Evolutionary conservation across 371 early-diverging fungal genomes (phyloP).

Genomic region (Mortierella sp.): DNA sequence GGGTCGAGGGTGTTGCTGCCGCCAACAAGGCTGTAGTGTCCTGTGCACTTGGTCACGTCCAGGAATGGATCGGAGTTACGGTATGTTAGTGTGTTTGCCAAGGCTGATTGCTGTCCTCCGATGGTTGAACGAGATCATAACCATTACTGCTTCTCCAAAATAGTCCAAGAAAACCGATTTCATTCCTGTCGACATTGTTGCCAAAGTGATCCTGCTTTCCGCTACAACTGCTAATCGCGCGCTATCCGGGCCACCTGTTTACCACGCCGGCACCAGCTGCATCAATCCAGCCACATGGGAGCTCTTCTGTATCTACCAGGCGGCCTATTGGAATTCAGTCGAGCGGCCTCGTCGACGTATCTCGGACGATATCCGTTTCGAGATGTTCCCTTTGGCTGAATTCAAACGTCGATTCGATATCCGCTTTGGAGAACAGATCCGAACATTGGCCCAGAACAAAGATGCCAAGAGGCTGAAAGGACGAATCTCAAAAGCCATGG

Average conservation of each 20-base stretch:
- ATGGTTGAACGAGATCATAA: slow-evolving; percentile 9
- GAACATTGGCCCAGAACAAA: slow-evolving; percentile 30
- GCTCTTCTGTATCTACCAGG: slow-evolving; percentile 33
- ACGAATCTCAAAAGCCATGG: slow-evolving; percentile 47
- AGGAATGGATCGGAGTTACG: slow-evolving; percentile 41
- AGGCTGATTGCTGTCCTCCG: no score
- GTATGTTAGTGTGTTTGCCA: slow-evolving; percentile 9
- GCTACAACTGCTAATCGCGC: slow-evolving; percentile 36
- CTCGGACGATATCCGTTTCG: slow-evolving; percentile 49
- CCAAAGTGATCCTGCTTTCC: slow-evolving; percentile 49
- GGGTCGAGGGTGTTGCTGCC: slow-evolving; percentile 75
- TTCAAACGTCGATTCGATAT: slow-evolving; percentile 46
- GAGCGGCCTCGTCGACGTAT: slow-evolving; percentile 33
- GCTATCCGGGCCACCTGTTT: slow-evolving; percentile 25
- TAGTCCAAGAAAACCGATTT: slow-evolving; percentile 60
- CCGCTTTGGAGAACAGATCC: slow-evolving; percentile 50
- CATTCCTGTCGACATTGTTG: slow-evolving; percentile 64
- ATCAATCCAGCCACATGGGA: slow-evolving; percentile 53
- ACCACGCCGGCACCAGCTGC: slow-evolving; percentile 47
- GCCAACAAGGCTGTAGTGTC: slow-evolving; percentile 56
- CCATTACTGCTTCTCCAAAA: slow-evolving; percentile 42
- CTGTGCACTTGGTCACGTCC: slow-evolving; percentile 45
- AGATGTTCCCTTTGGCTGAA: slow-evolving; percentile 23
- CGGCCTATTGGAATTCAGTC: slow-evolving; percentile 40
- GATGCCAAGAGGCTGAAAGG: slow-evolving; percentile 28